Percentiles rank a stretch among this genome's conserved stretches.
Conservation (phyloP, 768 basidiomycete genomes). For the Boletus edulis region DNA sequence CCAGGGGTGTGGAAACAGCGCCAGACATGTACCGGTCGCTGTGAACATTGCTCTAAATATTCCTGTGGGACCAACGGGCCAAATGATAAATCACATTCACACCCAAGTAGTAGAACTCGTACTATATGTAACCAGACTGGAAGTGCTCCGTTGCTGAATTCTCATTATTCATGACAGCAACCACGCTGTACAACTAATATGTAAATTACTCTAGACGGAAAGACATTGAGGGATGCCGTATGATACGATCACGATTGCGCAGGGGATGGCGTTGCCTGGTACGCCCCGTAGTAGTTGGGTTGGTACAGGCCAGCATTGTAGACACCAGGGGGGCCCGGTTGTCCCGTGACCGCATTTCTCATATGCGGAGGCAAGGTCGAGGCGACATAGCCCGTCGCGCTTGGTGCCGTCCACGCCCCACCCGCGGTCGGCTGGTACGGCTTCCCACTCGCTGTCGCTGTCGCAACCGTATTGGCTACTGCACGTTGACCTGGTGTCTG, state of each 20-base stretch:
- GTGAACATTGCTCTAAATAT: neutral
- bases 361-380: slow-evolving; percentile 45
- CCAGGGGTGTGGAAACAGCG: too few relatives aligned
- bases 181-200: slow-evolving; percentile 4
- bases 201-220: slow-evolving; percentile 21
- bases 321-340: slow-evolving; percentile 15
- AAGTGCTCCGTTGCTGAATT: neutral
- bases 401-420: slow-evolving; percentile 27
- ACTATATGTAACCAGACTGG: neutral
- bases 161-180: slow-evolving; percentile 20
- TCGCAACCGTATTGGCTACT: slow-evolving; percentile 53
- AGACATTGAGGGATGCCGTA: neutral
- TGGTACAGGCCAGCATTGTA: slow-evolving; percentile 26
- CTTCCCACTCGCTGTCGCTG: slow-evolving; percentile 26
- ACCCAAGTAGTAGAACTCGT: neutral
- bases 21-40: too few relatives aligned
- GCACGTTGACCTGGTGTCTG: slow-evolving; percentile 42
- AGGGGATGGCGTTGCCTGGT: slow-evolving; percentile 31
- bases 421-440: slow-evolving; percentile 29
- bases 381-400: slow-evolving; percentile 26
- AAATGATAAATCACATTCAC: neutral
- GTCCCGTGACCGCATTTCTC: slow-evolving; percentile 27
- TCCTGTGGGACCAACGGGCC: too few relatives aligned
- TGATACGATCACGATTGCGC: slow-evolving; percentile 25
- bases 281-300: slow-evolving; percentile 32